Conservation (phyloP, 768 basidiomycete species). For the Pholiota microspora region DNA sequence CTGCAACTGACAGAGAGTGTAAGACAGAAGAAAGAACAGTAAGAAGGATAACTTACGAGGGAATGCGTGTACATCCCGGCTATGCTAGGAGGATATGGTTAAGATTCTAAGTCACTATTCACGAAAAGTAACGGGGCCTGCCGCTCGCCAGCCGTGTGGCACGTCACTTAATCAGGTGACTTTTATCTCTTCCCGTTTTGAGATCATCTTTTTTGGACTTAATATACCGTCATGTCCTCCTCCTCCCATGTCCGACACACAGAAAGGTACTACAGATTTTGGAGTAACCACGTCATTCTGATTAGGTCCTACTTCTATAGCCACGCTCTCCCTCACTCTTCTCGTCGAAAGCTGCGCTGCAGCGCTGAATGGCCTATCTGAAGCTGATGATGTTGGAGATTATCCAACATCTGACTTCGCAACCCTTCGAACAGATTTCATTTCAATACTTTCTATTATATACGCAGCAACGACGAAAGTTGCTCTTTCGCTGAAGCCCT, state of each 20-base stretch:
- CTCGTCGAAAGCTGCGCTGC: constrained; percentile 37
- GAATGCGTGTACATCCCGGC: constrained; percentile 27
- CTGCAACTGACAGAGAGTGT: constrained; percentile 29
- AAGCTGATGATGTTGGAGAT: constrained; percentile 14
- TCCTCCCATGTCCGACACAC: constrained; percentile 34
- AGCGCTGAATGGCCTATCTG: constrained; percentile 29
- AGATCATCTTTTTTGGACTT: constrained; percentile 6
- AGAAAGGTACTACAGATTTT: constrained; percentile 31
- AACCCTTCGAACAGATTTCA: constrained; percentile 51
- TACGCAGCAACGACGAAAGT: constrained; percentile 57
- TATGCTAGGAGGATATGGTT: constrained; percentile 3
- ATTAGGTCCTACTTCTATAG: constrained; percentile 18
- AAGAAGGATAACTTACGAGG: constrained; percentile 24
- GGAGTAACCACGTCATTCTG: neutral
- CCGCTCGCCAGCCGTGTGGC: constrained; percentile 1
- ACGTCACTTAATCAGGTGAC: constrained; percentile 20
- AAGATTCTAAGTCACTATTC: neutral
- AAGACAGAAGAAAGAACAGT: constrained; percentile 5
- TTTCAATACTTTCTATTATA: constrained; percentile 58
- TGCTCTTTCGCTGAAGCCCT: constrained; percentile 60
- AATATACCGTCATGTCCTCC: constrained; percentile 16
- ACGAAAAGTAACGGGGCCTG: neutral
- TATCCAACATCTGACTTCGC: constrained; percentile 28
- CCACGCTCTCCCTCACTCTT: constrained; percentile 28
- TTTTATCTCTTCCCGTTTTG: constrained; percentile 7